Conservation (phyloP, 495 filamentous ascomycete genomes). For the Daldinia caldariorum region DNA sequence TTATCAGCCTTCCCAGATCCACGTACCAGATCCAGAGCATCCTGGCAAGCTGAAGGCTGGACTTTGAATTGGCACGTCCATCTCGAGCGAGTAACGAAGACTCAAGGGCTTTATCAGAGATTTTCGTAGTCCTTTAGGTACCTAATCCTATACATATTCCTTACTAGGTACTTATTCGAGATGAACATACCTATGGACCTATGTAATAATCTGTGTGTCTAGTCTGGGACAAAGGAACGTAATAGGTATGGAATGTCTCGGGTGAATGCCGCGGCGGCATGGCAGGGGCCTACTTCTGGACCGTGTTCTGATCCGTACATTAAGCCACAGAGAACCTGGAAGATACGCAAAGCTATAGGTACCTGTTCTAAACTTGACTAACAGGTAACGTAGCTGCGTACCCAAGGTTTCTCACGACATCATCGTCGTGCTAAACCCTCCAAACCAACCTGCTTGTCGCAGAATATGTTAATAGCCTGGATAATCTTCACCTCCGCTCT, state of each 20-base stretch:
- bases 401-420: no score
- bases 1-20: conserved; percentile 33
- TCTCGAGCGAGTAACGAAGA: not conserved
- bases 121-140: not conserved
- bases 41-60: not conserved
- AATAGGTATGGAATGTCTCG: conserved; percentile 7
- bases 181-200: not conserved
- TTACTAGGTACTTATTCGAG: not conserved
- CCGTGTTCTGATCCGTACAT: not conserved
- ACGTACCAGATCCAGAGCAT: not conserved
- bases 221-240: no score
- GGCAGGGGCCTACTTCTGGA: not conserved
- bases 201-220: no score
- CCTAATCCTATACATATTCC: not conserved
- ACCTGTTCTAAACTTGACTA: no score
- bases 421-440: conserved; percentile 57
- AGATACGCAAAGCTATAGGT: no score
- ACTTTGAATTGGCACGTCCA: no score
- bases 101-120: not conserved
- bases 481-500: conserved; percentile 62
- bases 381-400: no score
- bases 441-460: conserved; percentile 65
- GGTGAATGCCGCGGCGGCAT: not conserved
- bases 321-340: no score
- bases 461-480: conserved; percentile 71